These are phyloP conservation scores for Aspergillus awamori DNA, from an alignment of 2,329 filamentous ascomycete species.

Conservation along the genomic window DNA sequence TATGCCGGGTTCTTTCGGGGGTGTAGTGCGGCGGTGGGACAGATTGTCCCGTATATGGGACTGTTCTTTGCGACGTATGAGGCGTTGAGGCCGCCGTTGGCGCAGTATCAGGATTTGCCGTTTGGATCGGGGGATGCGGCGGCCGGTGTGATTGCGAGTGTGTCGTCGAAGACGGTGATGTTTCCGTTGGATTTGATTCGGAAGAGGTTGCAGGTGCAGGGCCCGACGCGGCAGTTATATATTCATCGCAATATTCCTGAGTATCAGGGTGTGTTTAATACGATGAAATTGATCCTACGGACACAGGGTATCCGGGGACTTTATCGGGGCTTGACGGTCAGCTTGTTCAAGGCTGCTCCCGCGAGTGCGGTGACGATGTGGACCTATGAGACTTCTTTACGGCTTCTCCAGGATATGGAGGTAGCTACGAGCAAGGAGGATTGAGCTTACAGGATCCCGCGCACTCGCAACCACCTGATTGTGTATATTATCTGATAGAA, in stretches of 20 bases:
- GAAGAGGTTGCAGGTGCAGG: slow-evolving; percentile 93
- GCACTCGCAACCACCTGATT: background rate
- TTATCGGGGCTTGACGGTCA: slow-evolving; percentile 86
- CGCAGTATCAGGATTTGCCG: slow-evolving; percentile 52
- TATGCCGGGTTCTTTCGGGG: slow-evolving; percentile 83
- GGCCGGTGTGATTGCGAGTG: slow-evolving; percentile 76
- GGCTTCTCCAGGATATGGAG: slow-evolving; percentile 53
- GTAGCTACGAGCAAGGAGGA: slow-evolving; percentile 18
- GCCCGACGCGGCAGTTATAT: slow-evolving; percentile 77
- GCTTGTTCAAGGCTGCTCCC: slow-evolving; percentile 91
- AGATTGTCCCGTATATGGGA: slow-evolving; percentile 96
- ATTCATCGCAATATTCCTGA: slow-evolving; percentile 86
- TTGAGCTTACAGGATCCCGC: background rate
- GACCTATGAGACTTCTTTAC: slow-evolving; percentile 82
- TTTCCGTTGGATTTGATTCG: slow-evolving; percentile 92
- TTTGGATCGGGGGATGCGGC: slow-evolving; percentile 81
- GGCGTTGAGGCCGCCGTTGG: slow-evolving; percentile 64
- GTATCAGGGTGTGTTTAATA: slow-evolving; percentile 70
- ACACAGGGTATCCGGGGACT: slow-evolving; percentile 77
- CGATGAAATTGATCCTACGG: slow-evolving; percentile 68
- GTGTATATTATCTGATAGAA: slow-evolving; percentile 9
- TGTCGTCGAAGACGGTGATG: slow-evolving; percentile 83
- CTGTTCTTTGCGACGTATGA: slow-evolving; percentile 94
- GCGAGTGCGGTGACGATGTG: slow-evolving; percentile 90
- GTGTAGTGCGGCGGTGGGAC: slow-evolving; percentile 74